Evolutionary conservation across 2,329 filamentous ascomycete species (phyloP), one percentile per base, ranked within the genome.

Genomic region (Lachnellula willkommii): DNA sequence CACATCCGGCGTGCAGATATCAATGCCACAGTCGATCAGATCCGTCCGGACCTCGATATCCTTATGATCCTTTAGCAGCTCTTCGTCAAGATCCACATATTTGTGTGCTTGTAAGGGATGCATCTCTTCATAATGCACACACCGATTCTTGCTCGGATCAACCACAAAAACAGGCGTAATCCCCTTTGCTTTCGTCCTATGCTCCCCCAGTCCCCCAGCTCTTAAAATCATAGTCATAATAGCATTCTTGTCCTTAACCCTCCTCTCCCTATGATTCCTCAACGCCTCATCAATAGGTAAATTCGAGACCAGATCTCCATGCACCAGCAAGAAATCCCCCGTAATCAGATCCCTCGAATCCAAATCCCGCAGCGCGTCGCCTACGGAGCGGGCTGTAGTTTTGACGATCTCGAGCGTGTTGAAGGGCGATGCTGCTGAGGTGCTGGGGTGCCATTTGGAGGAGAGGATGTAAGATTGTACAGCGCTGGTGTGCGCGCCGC

Each of bases 141-240:
- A 95, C 54, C 93, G 80, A 63, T 90, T 83, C 52, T 86, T 89
- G 39, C 79, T 82, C 1, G 88, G 84, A 66, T 97, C 92, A 59
- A 96, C 79, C 20, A 95, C 85, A 67, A 97, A 99, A 3, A 94
- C 81, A 0, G 92, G 90, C 4, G 85, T 87, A 61, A 89, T 81
- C 28, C 83, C 85, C 55, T 87, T 84, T 1, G 84, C 79, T 71
- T 93, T 93, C 28, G 90, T 91, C 53, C 89, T 79, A 73, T 96
- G 90, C 48, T 78, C 78, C 8, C 73, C 73, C 6, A 80, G 75
- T 47, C 89, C 90, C 8, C 86, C 89, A 69, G 92, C 87, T 47
- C 90, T 82, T 57, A 97, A 75, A 12, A 99, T 83, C 80, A 96
- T 88, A 3, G 94, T 99, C 94, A 99, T 97, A 73, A 96, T 96